Evolutionary conservation across 2,329 filamentous ascomycete species (phyloP).

Genomic region (Conoideocrella luteorostrata): DNA sequence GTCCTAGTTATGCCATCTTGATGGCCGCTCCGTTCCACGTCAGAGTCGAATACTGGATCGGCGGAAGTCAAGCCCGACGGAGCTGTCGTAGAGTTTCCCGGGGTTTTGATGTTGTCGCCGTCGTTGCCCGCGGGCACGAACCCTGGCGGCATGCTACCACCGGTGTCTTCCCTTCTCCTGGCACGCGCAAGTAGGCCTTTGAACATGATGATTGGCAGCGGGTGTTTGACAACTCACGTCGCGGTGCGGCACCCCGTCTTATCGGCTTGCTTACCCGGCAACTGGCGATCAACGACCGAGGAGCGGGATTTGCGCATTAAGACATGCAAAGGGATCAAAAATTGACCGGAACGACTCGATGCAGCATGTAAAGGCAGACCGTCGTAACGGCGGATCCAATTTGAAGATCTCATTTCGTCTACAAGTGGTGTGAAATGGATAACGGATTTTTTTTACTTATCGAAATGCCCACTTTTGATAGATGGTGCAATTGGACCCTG

Average conservation of each 20-base stretch:
- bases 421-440: too few relatives aligned
- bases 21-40: too few relatives aligned
- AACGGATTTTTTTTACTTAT: background rate
- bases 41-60: too few relatives aligned
- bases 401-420: background rate
- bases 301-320: too few relatives aligned
- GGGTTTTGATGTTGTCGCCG: background rate
- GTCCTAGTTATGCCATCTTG: background rate
- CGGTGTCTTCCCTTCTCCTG: background rate
- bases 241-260: too few relatives aligned
- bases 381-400: too few relatives aligned
- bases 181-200: too few relatives aligned
- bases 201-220: background rate
- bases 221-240: background rate
- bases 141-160: background rate
- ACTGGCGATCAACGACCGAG: too few relatives aligned
- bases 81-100: background rate
- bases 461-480: background rate
- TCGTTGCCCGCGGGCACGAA: background rate
- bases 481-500: constrained; percentile 4
- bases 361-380: too few relatives aligned
- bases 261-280: too few relatives aligned
- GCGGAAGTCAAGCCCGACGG: background rate
- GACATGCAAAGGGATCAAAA: too few relatives aligned
- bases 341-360: too few relatives aligned